phyloP scores from a whole-genome alignment of 768 basidiomycete species.

The Phylloporus rhodoxanthus region DNA sequence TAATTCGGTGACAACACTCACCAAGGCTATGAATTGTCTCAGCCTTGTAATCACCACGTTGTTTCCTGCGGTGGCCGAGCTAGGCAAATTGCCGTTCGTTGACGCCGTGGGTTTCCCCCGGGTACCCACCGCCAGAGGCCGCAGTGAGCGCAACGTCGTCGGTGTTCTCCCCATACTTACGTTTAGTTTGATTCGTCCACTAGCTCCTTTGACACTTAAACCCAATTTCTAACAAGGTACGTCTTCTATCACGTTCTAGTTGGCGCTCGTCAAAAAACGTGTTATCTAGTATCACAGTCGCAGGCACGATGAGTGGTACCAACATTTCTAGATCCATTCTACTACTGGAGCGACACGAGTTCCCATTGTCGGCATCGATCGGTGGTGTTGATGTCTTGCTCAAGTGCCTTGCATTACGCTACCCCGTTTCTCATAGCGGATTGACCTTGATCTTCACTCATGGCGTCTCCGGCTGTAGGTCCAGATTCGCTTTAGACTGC shows the following conservation, averaged over 20 bases:
- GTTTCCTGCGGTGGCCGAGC: not conserved
- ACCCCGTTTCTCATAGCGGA: conserved; percentile 21
- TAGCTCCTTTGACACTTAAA: not conserved
- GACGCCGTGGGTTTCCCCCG: not conserved
- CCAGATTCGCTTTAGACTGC: no score
- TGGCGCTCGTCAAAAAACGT: not conserved
- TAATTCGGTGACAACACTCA: not conserved
- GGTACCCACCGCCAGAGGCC: not conserved
- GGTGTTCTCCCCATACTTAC: not conserved
- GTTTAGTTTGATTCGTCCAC: not conserved
- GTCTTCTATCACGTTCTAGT: not conserved
- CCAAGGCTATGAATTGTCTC: not conserved
- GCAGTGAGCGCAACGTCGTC: not conserved
- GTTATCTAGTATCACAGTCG: not conserved
- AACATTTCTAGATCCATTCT: not conserved
- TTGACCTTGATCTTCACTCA: conserved; percentile 26
- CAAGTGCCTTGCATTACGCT: conserved; percentile 22
- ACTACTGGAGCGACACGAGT: conserved; percentile 16
- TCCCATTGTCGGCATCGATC: conserved; percentile 15
- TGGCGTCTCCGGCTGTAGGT: conserved; percentile 25
- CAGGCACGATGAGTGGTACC: not conserved
- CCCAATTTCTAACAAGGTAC: not conserved
- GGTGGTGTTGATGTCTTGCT: conserved; percentile 11
- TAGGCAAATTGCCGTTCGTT: not conserved
- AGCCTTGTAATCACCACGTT: not conserved